phyloP scores from a whole-genome alignment of 192 early-diverging fungal genomes.

The Jimgerdemannia flammicorona region DNA sequence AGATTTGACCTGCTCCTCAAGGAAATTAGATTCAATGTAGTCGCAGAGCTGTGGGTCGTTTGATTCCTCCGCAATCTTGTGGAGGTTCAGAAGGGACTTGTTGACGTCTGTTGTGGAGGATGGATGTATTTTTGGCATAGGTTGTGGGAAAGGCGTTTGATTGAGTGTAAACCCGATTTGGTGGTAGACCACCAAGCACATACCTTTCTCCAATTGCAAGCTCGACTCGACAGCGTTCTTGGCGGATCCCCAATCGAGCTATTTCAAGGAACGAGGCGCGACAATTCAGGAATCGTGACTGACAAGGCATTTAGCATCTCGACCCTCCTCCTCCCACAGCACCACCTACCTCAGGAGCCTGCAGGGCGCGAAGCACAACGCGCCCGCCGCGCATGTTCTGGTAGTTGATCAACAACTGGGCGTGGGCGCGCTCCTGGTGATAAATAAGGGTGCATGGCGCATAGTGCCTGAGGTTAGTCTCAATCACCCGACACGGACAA shows the following conservation, averaged over 20 bases:
- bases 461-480: neutral
- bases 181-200: neutral
- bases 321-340: neutral
- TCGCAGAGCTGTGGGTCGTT: conserved; percentile 54
- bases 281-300: neutral
- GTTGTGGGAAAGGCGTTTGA: neutral
- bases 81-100: conserved; percentile 50
- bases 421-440: conserved; percentile 33
- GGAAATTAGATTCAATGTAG: conserved; percentile 44
- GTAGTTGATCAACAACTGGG: conserved; percentile 45
- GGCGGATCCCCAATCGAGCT: conserved; percentile 51
- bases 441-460: neutral
- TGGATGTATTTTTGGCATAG: conserved; percentile 49
- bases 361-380: conserved; percentile 44
- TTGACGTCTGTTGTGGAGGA: conserved; percentile 44
- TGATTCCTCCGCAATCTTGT: conserved; percentile 45
- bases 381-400: conserved; percentile 53
- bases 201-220: conserved; percentile 53
- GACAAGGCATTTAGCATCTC: neutral
- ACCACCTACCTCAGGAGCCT: conserved; percentile 42
- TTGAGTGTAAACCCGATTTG: too few relatives aligned
- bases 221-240: conserved; percentile 55
- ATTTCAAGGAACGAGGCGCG: neutral
- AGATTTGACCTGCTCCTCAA: conserved; percentile 51
- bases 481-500: neutral